Base-by-base conservation (phyloP, 176 grass and related monocot species). In the Tillandsia leiboldiana region DNA sequence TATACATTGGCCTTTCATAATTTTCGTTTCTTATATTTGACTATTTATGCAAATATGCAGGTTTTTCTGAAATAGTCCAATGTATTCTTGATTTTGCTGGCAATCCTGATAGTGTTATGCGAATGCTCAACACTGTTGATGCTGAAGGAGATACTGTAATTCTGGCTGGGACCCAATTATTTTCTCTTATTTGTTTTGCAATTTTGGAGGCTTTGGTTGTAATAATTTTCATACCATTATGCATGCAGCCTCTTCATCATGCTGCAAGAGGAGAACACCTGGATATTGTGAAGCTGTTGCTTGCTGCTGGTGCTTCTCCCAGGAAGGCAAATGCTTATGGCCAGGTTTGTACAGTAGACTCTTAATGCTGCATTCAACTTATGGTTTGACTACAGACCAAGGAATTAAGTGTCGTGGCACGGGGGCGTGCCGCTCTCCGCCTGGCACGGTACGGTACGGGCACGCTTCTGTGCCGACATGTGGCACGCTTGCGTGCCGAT, bases 141-240 rank as follows among this genome's bases (percentile, higher is more conserved):
- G 78, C 79, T 50, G 93, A 97, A 87, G 93, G 93, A 22, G 93
- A 97, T 23, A 90, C 93, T 50, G 93, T 92, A 92, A 90, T 8
- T 67, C 15, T 68, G 24, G 50, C 53, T 53, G 11, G 1, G 64
- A 48, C 22, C 67, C n/a, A 70, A 48, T 7, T 7, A 62, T 63
- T 57, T 9, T 48, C 23, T 53, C 48, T 57, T 13, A 26, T 53
- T 53, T 74, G 64, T 58, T 74, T 10, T 50, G 1, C 2, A 3
- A 23, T 65, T 2, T 14, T 54, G 12, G n/a, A 13, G 24, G 10
- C n/a, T 15, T 42, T 73, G 47, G 11, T 28, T 12, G 22, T 18
- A 50, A 51, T 73, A 51, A 9, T 51, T 48, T 70, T 10, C 33
- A 42, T 64, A 10, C 64, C 13, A 53, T 65, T 78, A 22, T 59